Evolutionary conservation across 2,329 filamentous ascomycete genomes (phyloP), one percentile per base, ranked within the genome.

Genomic region (Cladosporium sp.): DNA sequence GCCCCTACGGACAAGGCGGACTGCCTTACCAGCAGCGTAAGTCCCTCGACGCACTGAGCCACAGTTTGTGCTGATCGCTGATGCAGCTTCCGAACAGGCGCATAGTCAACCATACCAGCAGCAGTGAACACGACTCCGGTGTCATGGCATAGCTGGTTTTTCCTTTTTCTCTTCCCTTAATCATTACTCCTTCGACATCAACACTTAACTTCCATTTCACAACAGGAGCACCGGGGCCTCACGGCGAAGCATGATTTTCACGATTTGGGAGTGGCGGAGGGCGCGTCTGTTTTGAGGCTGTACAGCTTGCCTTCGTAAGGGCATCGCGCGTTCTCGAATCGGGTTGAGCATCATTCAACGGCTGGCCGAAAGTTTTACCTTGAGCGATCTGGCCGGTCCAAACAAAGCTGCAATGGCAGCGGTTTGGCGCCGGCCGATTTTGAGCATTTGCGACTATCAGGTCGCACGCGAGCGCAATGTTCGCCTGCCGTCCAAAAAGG

Each of bases 1-100:
- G 74, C 54, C 74, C 75, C 13, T 78, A 77, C 61, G 69, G 62
- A 32, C 70, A 68, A 56, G 72, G 72, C 59, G 72, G 71, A 61
- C 68, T 74, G 60, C 75, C 75, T 65, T 77, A 78, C 58, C 66
- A 52, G 35, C 67, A 68, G 59, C 67, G 64, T 66, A 58, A 61
- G 63, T 64, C 57, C 58, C 41, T 31, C 22, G 16, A 35, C 4
- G 19, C 9, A 28, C 13, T 13, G 16, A 42, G 9, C 19, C 14
- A 14, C 49, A 52, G 22, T 41, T 13, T 46, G 43, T 52, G 49
- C 49, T 52, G 49, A 52, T 52, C 43, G 49, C 49, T 52, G 49
- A 52, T 45, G 22, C 49, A 52, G 49, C 43, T 46, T 46, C 49
- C 43, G 49, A 52, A 42, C 49, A 52, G 49, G 49, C 43, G 49